Evolutionary conservation across 2,329 filamentous ascomycete genomes (phyloP).

Genomic region (Fusarium lateritium): DNA sequence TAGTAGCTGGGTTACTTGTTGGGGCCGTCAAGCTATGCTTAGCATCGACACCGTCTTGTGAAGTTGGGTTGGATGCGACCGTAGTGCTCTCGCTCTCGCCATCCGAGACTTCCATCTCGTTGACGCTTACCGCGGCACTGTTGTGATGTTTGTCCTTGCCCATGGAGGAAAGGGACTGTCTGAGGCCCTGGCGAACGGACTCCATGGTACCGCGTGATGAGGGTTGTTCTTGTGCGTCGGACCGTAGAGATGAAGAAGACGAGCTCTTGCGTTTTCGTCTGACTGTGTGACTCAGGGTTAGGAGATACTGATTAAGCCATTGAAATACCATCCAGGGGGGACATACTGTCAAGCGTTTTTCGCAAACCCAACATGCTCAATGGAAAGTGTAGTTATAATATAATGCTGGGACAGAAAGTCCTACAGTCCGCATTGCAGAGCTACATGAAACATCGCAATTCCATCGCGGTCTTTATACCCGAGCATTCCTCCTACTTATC

Average conservation of each 20-base stretch:
- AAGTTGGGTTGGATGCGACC: constrained; percentile 22
- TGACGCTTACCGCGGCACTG: constrained; percentile 15
- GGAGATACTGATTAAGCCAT: not conserved
- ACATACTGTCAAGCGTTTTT: constrained; percentile 39
- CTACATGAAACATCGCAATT: no score
- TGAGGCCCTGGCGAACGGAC: constrained; percentile 29
- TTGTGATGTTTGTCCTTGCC: constrained; percentile 22
- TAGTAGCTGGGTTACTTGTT: not conserved
- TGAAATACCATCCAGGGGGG: not conserved
- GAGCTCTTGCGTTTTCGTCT: constrained; percentile 42
- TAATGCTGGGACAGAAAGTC: constrained; percentile 2
- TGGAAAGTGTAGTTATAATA: not conserved
- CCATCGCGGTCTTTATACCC: constrained; percentile 12
- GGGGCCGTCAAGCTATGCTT: constrained; percentile 9
- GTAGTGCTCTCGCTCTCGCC: constrained; percentile 35
- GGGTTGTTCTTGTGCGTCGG: constrained; percentile 27
- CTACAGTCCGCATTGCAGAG: not conserved
- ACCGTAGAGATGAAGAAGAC: constrained; percentile 33
- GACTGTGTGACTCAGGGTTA: constrained; percentile 11
- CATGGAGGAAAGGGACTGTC: constrained; percentile 22
- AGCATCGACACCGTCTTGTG: constrained; percentile 10
- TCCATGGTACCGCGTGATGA: constrained; percentile 34
- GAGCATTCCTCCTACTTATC: no score
- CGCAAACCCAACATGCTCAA: constrained; percentile 43
- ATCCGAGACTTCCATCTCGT: constrained; percentile 23